Percentiles rank a stretch among this genome's conserved stretches.
Evolutionary conservation across 345 rosid genomes (phyloP).

Genomic region (Orychophragmus violaceus): DNA sequence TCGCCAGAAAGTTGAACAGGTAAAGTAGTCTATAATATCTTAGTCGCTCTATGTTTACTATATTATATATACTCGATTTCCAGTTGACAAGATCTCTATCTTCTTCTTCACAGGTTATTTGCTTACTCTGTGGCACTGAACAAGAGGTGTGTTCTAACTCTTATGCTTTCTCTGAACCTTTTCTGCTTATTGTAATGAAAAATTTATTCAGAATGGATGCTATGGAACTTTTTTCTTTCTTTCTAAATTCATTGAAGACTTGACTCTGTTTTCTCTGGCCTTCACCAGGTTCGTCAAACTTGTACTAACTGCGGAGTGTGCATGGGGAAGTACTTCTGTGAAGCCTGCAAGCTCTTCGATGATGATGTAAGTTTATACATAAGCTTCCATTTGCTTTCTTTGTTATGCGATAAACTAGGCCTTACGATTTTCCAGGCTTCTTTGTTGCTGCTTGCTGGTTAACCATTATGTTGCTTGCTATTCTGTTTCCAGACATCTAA

Average conservation of each 20-base stretch:
- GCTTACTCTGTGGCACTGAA: slow-evolving; percentile 78
- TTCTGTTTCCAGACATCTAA: slow-evolving; percentile 54
- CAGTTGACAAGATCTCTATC: not conserved
- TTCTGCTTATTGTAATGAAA: not conserved
- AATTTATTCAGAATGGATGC: not conserved
- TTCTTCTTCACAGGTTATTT: slow-evolving; percentile 45
- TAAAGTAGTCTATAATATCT: slow-evolving; percentile 14
- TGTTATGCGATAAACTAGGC: not conserved
- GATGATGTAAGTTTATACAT: slow-evolving; percentile 61
- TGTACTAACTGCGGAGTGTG: slow-evolving; percentile 78
- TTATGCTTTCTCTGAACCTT: not conserved
- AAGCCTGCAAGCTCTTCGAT: slow-evolving; percentile 72
- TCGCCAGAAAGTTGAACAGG: slow-evolving; percentile 65
- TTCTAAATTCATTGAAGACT: not conserved
- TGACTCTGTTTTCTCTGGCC: slow-evolving; percentile 14
- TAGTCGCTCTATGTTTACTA: not conserved
- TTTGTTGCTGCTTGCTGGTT: slow-evolving; percentile 1
- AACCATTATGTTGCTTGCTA: slow-evolving; percentile 4
- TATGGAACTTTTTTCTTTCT: not conserved
- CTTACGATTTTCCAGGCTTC: not conserved
- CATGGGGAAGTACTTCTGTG: slow-evolving; percentile 79
- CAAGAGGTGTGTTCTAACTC: slow-evolving; percentile 56
- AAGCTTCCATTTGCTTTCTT: not conserved
- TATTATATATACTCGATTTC: not conserved
- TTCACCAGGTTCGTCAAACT: slow-evolving; percentile 51